Percentiles rank a stretch among this genome's conserved stretches.
Conservation (phyloP, 2,329 filamentous ascomycete genomes). For the Huntiella moniliformis region DNA sequence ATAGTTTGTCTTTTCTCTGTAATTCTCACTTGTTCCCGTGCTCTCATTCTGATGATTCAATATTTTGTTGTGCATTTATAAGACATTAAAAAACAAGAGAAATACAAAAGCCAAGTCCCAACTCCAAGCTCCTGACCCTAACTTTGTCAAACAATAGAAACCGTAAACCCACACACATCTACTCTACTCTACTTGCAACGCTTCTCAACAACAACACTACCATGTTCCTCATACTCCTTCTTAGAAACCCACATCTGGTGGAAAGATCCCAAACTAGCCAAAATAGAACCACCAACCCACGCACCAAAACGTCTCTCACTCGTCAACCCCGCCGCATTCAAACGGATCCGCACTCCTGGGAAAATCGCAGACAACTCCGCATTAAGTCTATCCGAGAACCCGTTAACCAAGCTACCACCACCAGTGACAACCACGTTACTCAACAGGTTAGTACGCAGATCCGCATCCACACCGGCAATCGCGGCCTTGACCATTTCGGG, state of each 20-base stretch:
- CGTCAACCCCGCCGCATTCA: slow-evolving; percentile 70
- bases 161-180: neutral
- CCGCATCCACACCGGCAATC: slow-evolving; percentile 67
- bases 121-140: slow-evolving; percentile 4
- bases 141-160: neutral
- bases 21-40: neutral
- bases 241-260: slow-evolving; percentile 98
- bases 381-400: slow-evolving; percentile 80
- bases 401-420: slow-evolving; percentile 69
- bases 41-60: neutral
- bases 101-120: neutral
- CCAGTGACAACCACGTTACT: slow-evolving; percentile 87
- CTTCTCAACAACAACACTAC: slow-evolving; percentile 79
- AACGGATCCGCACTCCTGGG: slow-evolving; percentile 69
- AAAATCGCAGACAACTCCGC: slow-evolving; percentile 65
- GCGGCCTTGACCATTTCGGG: slow-evolving; percentile 64
- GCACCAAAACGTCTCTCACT: slow-evolving; percentile 80
- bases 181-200: slow-evolving; percentile 54
- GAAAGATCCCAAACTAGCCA: slow-evolving; percentile 89
- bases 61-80: slow-evolving; percentile 1
- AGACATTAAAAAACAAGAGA: neutral
- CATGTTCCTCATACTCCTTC: slow-evolving; percentile 96
- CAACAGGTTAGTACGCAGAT: slow-evolving; percentile 66
- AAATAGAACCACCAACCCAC: slow-evolving; percentile 92
- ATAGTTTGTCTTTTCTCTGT: slow-evolving; percentile 2